Evolutionary conservation across 768 basidiomycete genomes (phyloP).

Genomic region (Hortiboletus campestris): DNA sequence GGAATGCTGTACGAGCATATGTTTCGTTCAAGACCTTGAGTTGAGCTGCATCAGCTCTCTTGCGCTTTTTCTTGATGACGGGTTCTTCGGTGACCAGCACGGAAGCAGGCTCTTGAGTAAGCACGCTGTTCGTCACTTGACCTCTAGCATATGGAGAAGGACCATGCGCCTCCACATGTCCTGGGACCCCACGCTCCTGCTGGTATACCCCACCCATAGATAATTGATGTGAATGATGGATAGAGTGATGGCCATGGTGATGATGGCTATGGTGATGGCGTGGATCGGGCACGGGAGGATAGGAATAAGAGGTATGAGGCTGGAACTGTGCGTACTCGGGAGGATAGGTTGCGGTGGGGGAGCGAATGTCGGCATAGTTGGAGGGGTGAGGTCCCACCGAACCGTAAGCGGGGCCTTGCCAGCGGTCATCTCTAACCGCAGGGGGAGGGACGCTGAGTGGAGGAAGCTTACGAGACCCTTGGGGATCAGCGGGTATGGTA

Average conservation of each 20-base stretch:
- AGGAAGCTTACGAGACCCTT: slow-evolving; percentile 58
- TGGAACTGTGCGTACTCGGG: slow-evolving; percentile 50
- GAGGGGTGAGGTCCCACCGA: slow-evolving; percentile 36
- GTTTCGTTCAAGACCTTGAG: slow-evolving; percentile 79
- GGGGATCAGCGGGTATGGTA: slow-evolving; percentile 44
- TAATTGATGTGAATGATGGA: slow-evolving; percentile 31
- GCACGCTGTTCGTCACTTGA: slow-evolving; percentile 27
- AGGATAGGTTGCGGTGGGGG: slow-evolving; percentile 63
- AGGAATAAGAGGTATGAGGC: slow-evolving; percentile 33
- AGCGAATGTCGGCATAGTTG: slow-evolving; percentile 50
- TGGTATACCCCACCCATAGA: slow-evolving; percentile 27
- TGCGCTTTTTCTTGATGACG: slow-evolving; percentile 85
- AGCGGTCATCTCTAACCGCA: slow-evolving; percentile 49
- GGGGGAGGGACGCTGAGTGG: slow-evolving; percentile 46
- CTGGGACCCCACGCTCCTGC: slow-evolving; percentile 36
- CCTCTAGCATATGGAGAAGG: slow-evolving; percentile 55
- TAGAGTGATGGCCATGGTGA: slow-evolving; percentile 26
- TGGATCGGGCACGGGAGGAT: slow-evolving; percentile 38
- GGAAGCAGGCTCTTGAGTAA: slow-evolving; percentile 34
- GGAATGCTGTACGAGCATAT: slow-evolving; percentile 79
- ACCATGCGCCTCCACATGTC: slow-evolving; percentile 38
- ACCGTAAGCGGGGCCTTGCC: slow-evolving; percentile 41
- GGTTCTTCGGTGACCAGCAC: slow-evolving; percentile 54
- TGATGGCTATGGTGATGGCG: slow-evolving; percentile 30
- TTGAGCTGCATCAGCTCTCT: slow-evolving; percentile 78